Percentiles rank a stretch among this genome's conserved stretches.
Conservation (phyloP, 1,284 basidiomycete species). For the Trametes hirsuta region DNA sequence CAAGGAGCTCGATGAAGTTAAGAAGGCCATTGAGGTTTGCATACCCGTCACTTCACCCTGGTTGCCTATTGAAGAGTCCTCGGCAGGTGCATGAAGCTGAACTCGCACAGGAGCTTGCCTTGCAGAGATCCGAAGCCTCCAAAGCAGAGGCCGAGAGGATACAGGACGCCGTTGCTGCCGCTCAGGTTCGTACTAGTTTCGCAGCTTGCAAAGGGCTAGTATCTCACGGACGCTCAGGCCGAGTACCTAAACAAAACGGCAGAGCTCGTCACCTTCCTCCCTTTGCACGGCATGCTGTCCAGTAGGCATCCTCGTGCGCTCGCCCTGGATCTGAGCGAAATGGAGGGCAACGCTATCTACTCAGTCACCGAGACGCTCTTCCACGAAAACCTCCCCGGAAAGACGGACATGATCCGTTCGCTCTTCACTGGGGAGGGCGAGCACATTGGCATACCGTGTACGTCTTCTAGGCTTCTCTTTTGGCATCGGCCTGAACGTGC, state of each 20-base stretch:
- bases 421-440: slow-evolving; percentile 60
- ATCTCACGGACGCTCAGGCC: slow-evolving; percentile 37
- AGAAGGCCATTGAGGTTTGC: slow-evolving; percentile 77
- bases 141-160: slow-evolving; percentile 56
- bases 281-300: slow-evolving; percentile 62
- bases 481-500: background rate
- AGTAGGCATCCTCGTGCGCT: slow-evolving; percentile 48
- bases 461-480: slow-evolving; percentile 29
- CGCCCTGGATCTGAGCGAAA: slow-evolving; percentile 48
- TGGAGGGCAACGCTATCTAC: slow-evolving; percentile 58
- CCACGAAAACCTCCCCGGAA: slow-evolving; percentile 52
- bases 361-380: slow-evolving; percentile 55
- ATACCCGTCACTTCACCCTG: background rate
- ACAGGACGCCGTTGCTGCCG: slow-evolving; percentile 55
- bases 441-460: slow-evolving; percentile 63
- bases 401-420: slow-evolving; percentile 53
- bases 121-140: slow-evolving; percentile 56
- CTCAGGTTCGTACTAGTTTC: slow-evolving; percentile 51
- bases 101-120: slow-evolving; percentile 53
- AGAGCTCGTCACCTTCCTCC: slow-evolving; percentile 66
- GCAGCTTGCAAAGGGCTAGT: background rate
- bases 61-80: slow-evolving; percentile 3
- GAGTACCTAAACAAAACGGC: slow-evolving; percentile 43
- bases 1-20: slow-evolving; percentile 82
- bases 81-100: slow-evolving; percentile 67